Conservation (phyloP, 345 rosid species). For the Populus deltoides region DNA sequence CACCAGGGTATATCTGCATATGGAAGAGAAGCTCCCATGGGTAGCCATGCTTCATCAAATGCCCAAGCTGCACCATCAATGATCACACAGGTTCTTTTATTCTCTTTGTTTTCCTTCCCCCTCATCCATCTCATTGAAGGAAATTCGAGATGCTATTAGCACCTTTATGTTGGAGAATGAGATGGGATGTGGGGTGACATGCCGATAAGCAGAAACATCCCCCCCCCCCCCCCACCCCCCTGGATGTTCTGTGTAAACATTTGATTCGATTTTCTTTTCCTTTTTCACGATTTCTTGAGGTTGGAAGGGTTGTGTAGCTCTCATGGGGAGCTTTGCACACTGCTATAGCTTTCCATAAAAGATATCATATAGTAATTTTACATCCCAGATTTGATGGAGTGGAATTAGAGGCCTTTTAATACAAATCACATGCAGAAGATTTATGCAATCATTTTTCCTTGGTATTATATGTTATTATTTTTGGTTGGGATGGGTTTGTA, state of each 20-base stretch:
- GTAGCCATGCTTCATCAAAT: constrained; percentile 61
- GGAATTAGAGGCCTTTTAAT: neutral
- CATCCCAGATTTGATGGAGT: neutral
- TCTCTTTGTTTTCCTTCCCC: neutral
- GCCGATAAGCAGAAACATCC: no score
- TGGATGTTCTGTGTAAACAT: no score
- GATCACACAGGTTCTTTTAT: constrained; percentile 71
- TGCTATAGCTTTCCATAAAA: neutral
- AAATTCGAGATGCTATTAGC: neutral
- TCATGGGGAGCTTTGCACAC: neutral
- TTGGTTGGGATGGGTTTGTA: neutral
- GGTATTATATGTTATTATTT: neutral
- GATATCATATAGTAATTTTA: neutral
- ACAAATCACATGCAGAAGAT: neutral
- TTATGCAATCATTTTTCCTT: neutral
- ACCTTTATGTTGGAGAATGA: neutral
- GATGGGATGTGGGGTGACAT: neutral
- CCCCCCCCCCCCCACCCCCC: no score
- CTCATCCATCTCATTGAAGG: neutral
- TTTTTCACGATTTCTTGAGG: neutral
- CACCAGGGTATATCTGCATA: constrained; percentile 96
- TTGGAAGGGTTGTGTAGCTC: neutral
- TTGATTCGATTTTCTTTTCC: neutral
- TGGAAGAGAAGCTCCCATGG: constrained; percentile 86
- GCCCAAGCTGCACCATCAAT: constrained; percentile 76